Conservation (phyloP, 768 basidiomycete genomes). For the Serendipita sp. region DNA sequence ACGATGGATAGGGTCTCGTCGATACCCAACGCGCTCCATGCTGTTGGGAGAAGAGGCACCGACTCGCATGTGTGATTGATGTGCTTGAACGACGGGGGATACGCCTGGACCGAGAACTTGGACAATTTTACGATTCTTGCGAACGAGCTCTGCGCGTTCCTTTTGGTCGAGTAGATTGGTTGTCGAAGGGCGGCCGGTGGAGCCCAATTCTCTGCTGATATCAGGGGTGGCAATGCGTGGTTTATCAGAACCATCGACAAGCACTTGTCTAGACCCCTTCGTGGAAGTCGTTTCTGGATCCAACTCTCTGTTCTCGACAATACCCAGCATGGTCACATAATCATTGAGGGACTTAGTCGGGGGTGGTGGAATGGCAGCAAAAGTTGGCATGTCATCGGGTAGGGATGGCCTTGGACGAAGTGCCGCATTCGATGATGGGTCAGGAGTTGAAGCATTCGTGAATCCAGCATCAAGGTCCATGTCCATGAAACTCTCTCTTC, state of each 20-base stretch:
- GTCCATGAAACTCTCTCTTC: not conserved
- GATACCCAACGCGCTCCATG: constrained; percentile 12
- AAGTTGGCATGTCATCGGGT: not conserved
- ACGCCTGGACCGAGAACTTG: constrained; percentile 62
- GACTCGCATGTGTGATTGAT: constrained; percentile 5
- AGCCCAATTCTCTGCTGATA: not conserved
- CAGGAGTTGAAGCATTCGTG: not conserved
- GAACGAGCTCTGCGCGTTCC: constrained; percentile 55
- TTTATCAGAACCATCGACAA: constrained; percentile 1
- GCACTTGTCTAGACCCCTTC: not conserved
- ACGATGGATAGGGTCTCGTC: constrained; percentile 16
- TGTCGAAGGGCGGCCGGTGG: constrained; percentile 33
- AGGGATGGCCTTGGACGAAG: not conserved
- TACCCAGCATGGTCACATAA: not conserved
- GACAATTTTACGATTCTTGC: constrained; percentile 62
- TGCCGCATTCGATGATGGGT: not conserved
- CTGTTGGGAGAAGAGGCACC: not conserved
- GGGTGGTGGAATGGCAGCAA: not conserved
- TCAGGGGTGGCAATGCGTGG: not conserved
- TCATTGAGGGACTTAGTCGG: not conserved
- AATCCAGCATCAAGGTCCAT: not conserved
- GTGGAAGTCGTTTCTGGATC: not conserved
- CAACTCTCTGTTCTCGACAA: not conserved
- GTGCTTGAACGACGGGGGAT: constrained; percentile 24
- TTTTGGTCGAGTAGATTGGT: constrained; percentile 47